Evolutionary conservation across 495 filamentous ascomycete genomes (phyloP), one percentile per base, ranked within the genome.

Genomic region (Neurospora tetraspora): DNA sequence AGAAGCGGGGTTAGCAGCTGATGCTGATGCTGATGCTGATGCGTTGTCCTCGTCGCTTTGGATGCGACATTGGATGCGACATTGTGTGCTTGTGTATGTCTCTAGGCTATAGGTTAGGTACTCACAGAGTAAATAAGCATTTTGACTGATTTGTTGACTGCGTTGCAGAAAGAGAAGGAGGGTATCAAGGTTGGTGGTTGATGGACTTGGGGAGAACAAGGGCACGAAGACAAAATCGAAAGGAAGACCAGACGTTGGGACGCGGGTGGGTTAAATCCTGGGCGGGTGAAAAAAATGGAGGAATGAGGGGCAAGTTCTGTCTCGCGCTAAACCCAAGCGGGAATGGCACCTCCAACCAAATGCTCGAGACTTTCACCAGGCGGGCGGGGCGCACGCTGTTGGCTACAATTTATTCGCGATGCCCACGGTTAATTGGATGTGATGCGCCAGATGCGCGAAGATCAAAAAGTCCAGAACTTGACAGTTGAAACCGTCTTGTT

Each of bases 41-140:
- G 27, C 53, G 27, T 36, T 65, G 53, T 65, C n/a, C n/a, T n/a
- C n/a, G 14, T 47, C 39, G 69, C 2, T 43, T 45, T 38, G 36
- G 20, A 71, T 37, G 37, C 9, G 23, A 34, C 34, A 34, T 45
- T 18, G 31, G 39, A 39, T 37, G 69, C 65, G 71, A 45, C 68
- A 69, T 20, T 36, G 18, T n/a, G n/a, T n/a, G n/a, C n/a, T 23
- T 16, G 27, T 34, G 14, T 1, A 53, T 53, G 45, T 12, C 31
- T 34, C 31, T 5, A 34, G 31, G 31, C 31, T 34, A 34, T 36
- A 36, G 34, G 34, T 36, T 36, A 36, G 34, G 34, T 36, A 36
- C 93, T 87, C 89, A 96, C 94, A 86, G 90, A 92, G 90, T 86
- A 97, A 82, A 97, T 96, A 81, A 97, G 90, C 94, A 97, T 97